Base-by-base conservation (phyloP, 2,329 filamentous ascomycete genomes). In the Xylariomycetidae sp. region DNA sequence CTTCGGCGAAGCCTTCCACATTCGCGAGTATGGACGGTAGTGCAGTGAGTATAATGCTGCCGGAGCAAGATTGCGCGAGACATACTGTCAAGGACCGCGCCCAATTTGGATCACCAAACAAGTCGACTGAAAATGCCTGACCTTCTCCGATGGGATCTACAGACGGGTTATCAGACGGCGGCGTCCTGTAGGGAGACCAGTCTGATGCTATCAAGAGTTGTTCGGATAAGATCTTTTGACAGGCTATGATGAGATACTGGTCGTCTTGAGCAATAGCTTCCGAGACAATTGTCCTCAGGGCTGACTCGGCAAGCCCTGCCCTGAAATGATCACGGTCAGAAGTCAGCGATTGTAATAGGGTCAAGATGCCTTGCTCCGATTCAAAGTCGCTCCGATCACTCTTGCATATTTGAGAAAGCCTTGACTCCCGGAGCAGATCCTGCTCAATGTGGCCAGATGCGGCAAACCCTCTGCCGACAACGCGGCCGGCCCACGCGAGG, bases 391-490 rank as follows among this genome's bases (percentile, higher is more conserved):
- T 70, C 46, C 53, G 67, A 30, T 61, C 70, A 34, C 62, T 59
- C 48, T 59, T 69, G 42, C 58, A 62, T 48, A 67, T 80, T 45
- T 68, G 61, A 11, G 63, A 58, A 5, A 83, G 57, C 12, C 64
- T 64, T 2, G 77, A 79, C 52, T 85, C 81, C 16, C 70, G 66
- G 2, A 82, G 57, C 28, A 85, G 65, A 30, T 74, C 74, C 22
- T 66, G 56, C 12, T 79, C 75, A 5, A 87, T 71, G 34, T 77
- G 69, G 2, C 88, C 88, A 17, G 80, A 85, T 12, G 85, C 75
- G 25, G 83, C 80, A 59, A 89, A 97, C 0, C 87, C 82, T 53
- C 88, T 77, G 6, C 94, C 92, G 27, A 97, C 69, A 3, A 89
- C 83, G 42, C 82, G 76, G 3, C 86, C 89, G 27, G 86, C 85